A percentile compares a stretch with the other conserved stretches of the same genome.
phyloP scores from a whole-genome alignment of 2,329 filamentous ascomycete species.

The Penicillium sp. region DNA sequence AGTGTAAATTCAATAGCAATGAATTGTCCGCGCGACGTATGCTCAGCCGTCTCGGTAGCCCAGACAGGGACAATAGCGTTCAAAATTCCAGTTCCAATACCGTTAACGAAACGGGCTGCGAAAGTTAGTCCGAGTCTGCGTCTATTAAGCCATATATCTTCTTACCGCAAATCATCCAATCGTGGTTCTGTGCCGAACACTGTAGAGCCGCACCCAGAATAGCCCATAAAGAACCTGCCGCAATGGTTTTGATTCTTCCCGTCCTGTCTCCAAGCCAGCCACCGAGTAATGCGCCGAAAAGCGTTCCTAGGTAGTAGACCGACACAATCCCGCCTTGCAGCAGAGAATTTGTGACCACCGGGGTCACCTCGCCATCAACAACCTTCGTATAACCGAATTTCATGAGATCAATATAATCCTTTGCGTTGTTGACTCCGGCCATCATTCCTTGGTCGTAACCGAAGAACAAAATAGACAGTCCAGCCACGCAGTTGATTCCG shows the following conservation, averaged over 20 bases:
- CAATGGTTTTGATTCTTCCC: constrained; percentile 64
- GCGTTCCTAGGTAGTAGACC: constrained; percentile 59
- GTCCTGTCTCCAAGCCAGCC: constrained; percentile 63
- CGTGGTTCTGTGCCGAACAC: constrained; percentile 61
- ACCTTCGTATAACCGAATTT: constrained; percentile 59
- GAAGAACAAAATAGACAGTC: constrained; percentile 67
- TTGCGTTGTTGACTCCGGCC: constrained; percentile 64
- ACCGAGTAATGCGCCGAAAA: constrained; percentile 61
- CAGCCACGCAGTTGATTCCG: constrained; percentile 62
- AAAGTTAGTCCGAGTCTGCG: neutral
- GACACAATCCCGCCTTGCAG: constrained; percentile 63
- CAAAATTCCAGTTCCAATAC: constrained; percentile 66
- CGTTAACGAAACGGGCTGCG: constrained; percentile 58
- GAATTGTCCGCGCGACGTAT: constrained; percentile 66
- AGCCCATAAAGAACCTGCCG: constrained; percentile 56
- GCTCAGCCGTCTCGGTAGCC: constrained; percentile 67
- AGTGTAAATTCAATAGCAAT: constrained; percentile 70
- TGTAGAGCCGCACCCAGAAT: constrained; percentile 63
- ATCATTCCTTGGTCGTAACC: constrained; percentile 57
- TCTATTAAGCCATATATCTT: neutral
- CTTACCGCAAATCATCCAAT: constrained; percentile 68
- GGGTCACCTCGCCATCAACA: constrained; percentile 41
- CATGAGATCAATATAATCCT: constrained; percentile 64
- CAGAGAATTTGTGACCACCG: constrained; percentile 58
- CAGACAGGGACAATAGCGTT: constrained; percentile 70